Evolutionary conservation across 495 filamentous ascomycete genomes (phyloP).

Genomic region (Amorphotheca resinae): DNA sequence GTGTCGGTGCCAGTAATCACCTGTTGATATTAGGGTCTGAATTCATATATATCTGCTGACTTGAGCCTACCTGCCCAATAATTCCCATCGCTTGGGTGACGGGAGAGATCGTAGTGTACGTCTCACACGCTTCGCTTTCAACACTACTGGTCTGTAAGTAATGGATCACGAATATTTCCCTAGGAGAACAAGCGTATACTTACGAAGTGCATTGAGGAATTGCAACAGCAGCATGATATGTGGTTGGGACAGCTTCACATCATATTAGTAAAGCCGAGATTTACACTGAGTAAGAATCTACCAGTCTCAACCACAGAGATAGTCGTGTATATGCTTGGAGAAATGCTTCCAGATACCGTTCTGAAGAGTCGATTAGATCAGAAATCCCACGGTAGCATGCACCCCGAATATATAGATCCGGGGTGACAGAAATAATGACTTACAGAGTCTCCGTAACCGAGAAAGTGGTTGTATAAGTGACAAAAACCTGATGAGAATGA

Average conservation of each 20-base stretch:
- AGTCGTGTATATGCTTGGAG: neutral
- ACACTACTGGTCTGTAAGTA: neutral
- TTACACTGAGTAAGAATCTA: neutral
- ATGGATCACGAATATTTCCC: neutral
- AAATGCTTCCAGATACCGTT: neutral
- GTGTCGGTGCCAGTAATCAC: slow-evolving; percentile 1
- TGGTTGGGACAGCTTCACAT: neutral
- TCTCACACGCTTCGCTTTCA: neutral
- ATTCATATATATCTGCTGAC: neutral
- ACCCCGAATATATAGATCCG: neutral
- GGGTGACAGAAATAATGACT: neutral
- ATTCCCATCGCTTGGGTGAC: slow-evolving; percentile 6
- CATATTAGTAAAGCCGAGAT: neutral
- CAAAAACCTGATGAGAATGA: slow-evolving; percentile 2
- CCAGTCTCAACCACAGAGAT: neutral
- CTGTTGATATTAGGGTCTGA: neutral
- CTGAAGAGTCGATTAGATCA: neutral
- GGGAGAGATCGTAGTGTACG: slow-evolving; percentile 2
- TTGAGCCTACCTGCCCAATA: neutral
- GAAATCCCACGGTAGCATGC: neutral
- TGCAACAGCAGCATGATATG: neutral
- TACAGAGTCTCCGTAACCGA: slow-evolving; percentile 11
- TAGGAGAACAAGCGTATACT: neutral
- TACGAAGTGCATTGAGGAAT: neutral
- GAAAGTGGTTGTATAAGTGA: slow-evolving; percentile 17